A percentile compares a stretch with the other conserved stretches of the same genome.
phyloP scores from a whole-genome alignment of 331 rosid genomes.

The Malus hybrid region DNA sequence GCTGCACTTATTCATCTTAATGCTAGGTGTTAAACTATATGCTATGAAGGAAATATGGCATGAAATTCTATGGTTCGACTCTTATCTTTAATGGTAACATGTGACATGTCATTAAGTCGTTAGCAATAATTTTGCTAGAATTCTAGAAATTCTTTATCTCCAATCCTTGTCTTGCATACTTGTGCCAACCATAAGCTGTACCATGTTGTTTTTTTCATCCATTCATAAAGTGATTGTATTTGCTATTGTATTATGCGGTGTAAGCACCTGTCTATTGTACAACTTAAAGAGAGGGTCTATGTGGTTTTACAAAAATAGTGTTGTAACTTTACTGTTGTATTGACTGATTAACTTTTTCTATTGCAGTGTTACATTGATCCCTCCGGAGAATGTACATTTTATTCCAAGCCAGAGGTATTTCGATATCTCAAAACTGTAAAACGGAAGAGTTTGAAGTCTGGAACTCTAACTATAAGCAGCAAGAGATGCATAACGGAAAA shows the following conservation, averaged over 20 bases:
- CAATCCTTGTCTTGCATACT: not conserved
- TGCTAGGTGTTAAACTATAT: not conserved
- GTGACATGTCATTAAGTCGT: not conserved
- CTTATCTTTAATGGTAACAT: not conserved
- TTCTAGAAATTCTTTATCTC: not conserved
- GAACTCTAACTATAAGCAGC: slow-evolving; percentile 34
- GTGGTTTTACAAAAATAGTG: not conserved
- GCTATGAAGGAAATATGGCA: not conserved
- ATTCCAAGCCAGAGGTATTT: slow-evolving; percentile 79
- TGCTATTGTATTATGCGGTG: not conserved
- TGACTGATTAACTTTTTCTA: slow-evolving; percentile 6
- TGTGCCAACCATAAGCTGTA: not conserved
- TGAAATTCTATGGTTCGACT: not conserved
- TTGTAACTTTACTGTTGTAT: not conserved
- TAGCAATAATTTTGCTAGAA: not conserved
- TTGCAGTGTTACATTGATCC: slow-evolving; percentile 76
- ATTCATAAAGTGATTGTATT: not conserved
- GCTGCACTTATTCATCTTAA: not conserved
- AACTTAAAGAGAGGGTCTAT: not conserved
- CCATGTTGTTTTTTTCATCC: not conserved
- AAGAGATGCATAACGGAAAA: slow-evolving; percentile 22
- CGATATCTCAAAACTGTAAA: slow-evolving; percentile 53
- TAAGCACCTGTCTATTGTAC: not conserved
- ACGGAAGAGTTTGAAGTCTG: slow-evolving; percentile 16
- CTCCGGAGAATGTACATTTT: slow-evolving; percentile 42